Percentiles rank a stretch among this genome's conserved stretches.
phyloP scores from a whole-genome alignment of 2,329 filamentous ascomycete species.

The Penicillium sp. region DNA sequence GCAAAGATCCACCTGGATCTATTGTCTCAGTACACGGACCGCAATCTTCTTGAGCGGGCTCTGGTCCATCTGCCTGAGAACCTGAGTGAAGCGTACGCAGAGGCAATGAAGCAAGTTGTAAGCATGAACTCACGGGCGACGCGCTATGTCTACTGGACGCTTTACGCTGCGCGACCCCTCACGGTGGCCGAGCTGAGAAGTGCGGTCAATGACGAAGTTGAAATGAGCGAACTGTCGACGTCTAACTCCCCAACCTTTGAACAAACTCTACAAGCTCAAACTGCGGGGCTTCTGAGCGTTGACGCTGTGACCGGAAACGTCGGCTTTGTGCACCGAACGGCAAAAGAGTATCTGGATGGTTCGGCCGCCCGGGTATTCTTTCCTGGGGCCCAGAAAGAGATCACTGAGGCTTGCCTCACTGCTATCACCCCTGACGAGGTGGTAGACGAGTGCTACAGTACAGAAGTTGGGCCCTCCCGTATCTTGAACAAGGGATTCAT shows the following conservation, averaged over 20 bases:
- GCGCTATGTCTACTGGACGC: constrained; percentile 24
- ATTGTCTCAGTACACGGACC: constrained; percentile 19
- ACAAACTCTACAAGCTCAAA: constrained; percentile 11
- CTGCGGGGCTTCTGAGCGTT: constrained; percentile 22
- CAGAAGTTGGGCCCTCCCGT: constrained; percentile 7
- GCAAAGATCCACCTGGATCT: constrained; percentile 26
- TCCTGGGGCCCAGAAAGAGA: constrained; percentile 22
- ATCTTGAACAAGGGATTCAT: constrained; percentile 12
- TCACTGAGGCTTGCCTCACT: constrained; percentile 26
- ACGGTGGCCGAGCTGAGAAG: constrained; percentile 20
- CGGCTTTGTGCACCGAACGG: constrained; percentile 26
- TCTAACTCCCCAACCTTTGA: constrained; percentile 13
- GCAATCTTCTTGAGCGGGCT: constrained; percentile 16
- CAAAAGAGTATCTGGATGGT: constrained; percentile 25
- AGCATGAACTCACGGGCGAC: constrained; percentile 18
- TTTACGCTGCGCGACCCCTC: constrained; percentile 22
- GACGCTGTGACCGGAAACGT: constrained; percentile 23
- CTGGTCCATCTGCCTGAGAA: constrained; percentile 24
- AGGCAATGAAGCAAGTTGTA: constrained; percentile 26
- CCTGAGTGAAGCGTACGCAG: constrained; percentile 25
- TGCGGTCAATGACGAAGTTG: constrained; percentile 10
- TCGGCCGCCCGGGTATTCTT: constrained; percentile 27
- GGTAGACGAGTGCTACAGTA: constrained; percentile 29
- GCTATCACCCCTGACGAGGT: constrained; percentile 26
- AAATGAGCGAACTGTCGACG: not conserved